Conservation (phyloP, 306 rosid genomes). For the Quercus agrifolia region DNA sequence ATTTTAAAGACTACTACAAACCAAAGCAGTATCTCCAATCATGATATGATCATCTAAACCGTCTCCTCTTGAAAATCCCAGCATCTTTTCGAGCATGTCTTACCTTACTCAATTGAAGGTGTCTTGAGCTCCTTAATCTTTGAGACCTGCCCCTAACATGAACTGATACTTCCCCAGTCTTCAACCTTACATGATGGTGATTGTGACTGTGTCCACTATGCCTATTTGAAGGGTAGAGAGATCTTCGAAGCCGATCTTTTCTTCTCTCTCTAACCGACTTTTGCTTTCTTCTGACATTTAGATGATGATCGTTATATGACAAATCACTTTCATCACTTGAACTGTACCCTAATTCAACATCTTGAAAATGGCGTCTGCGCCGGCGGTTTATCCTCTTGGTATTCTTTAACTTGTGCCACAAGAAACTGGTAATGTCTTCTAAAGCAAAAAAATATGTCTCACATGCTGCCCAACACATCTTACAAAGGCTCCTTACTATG, state of each 20-base stretch:
- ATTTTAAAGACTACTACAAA: too few species aligned
- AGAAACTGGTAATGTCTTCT: constrained; percentile 31
- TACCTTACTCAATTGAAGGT: constrained; percentile 1
- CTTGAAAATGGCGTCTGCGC: constrained; percentile 20
- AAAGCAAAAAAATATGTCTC: constrained; percentile 41
- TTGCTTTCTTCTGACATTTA: constrained; percentile 12
- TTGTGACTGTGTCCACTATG: neutral
- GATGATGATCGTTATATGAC: neutral
- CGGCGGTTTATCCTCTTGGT: constrained; percentile 38
- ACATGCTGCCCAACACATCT: constrained; percentile 46
- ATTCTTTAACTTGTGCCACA: constrained; percentile 43
- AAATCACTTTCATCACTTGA: constrained; percentile 24
- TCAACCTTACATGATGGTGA: constrained; percentile 12
- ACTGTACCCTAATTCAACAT: constrained; percentile 38
- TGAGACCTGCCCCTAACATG: constrained; percentile 10
- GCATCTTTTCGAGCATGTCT: neutral
- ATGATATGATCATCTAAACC: constrained; percentile 6
- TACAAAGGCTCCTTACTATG: constrained; percentile 46
- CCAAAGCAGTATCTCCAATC: neutral
- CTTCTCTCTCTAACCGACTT: constrained; percentile 17
- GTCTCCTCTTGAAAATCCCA: constrained; percentile 11
- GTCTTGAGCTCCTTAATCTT: constrained; percentile 17
- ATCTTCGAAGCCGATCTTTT: constrained; percentile 4
- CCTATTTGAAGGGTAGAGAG: neutral
- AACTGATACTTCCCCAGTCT: neutral